A percentile compares a stretch with the other conserved stretches of the same genome.
Evolutionary conservation across 2,329 filamentous ascomycete genomes (phyloP).

Genomic region (Beauveria caledonica): DNA sequence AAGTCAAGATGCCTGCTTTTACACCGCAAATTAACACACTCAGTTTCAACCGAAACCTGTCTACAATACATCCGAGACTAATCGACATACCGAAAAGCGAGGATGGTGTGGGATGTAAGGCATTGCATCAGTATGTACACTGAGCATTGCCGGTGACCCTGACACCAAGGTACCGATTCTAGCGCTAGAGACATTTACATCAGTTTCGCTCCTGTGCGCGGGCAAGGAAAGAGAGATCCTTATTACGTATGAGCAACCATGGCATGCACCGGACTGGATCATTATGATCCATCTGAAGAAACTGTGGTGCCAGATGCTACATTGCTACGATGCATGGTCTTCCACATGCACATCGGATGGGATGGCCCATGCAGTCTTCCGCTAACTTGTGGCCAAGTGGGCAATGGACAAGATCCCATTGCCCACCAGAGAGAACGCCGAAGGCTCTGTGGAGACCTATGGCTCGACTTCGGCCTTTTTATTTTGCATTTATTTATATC

Average conservation of each 20-base stretch:
- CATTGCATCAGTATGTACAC: background rate
- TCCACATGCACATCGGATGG: background rate
- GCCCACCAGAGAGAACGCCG: background rate
- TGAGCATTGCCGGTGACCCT: too few relatives aligned
- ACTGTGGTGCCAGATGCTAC: background rate
- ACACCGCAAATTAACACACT: background rate
- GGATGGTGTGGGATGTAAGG: background rate
- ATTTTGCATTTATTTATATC: background rate
- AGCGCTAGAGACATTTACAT: background rate
- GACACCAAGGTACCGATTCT: background rate
- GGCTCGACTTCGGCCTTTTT: constrained; percentile 13
- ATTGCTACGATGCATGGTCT: background rate
- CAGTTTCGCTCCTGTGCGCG: too few relatives aligned
- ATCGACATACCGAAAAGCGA: background rate
- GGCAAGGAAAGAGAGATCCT: too few relatives aligned
- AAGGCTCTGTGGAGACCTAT: constrained; percentile 3
- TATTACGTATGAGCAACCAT: background rate
- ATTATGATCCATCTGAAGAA: background rate
- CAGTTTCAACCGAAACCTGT: background rate
- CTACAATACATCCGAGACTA: background rate
- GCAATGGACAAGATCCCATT: background rate
- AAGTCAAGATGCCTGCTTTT: background rate
- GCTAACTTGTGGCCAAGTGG: background rate
- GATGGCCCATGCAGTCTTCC: background rate
- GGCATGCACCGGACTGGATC: background rate